Evolutionary conservation across 2,329 filamentous ascomycete species (phyloP).

Genomic region (Botrytis elliptica): DNA sequence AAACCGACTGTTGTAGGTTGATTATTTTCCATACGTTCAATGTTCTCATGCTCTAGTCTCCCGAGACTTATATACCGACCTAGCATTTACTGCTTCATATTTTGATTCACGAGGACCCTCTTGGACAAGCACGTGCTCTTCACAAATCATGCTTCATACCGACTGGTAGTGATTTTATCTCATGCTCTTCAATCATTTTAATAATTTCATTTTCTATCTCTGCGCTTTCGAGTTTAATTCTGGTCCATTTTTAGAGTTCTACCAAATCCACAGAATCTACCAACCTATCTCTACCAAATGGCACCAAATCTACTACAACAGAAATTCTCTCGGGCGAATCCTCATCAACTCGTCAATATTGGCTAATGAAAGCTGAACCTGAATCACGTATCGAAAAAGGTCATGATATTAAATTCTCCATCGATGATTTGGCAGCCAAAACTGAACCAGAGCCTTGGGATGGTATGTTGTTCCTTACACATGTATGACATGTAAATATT

Average conservation of each 20-base stretch:
- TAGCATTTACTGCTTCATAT: not conserved
- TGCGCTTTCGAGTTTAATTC: slow-evolving; percentile 7
- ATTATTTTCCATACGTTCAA: not conserved
- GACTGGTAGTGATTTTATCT: not conserved
- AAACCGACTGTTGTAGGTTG: slow-evolving; percentile 9
- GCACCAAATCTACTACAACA: slow-evolving; percentile 17
- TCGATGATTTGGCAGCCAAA: slow-evolving; percentile 77
- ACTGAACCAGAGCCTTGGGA: slow-evolving; percentile 86
- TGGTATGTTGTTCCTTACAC: slow-evolving; percentile 52
- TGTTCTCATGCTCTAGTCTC: not conserved
- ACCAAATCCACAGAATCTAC: slow-evolving; percentile 11
- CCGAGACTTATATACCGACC: not conserved
- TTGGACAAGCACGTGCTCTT: not conserved
- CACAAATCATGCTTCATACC: not conserved
- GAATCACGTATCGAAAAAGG: slow-evolving; percentile 84
- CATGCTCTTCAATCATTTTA: not conserved
- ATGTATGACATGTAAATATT: slow-evolving; percentile 4
- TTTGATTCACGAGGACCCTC: not conserved
- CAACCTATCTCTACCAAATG: slow-evolving; percentile 18
- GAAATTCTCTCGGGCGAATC: not conserved
- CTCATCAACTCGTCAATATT: slow-evolving; percentile 53
- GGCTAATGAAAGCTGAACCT: slow-evolving; percentile 87
- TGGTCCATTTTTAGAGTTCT: slow-evolving; percentile 18
- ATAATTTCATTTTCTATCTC: not conserved
- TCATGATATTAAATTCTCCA: slow-evolving; percentile 87